phyloP scores from a whole-genome alignment of 192 early-diverging fungal species.

The Coemansia sp. region DNA sequence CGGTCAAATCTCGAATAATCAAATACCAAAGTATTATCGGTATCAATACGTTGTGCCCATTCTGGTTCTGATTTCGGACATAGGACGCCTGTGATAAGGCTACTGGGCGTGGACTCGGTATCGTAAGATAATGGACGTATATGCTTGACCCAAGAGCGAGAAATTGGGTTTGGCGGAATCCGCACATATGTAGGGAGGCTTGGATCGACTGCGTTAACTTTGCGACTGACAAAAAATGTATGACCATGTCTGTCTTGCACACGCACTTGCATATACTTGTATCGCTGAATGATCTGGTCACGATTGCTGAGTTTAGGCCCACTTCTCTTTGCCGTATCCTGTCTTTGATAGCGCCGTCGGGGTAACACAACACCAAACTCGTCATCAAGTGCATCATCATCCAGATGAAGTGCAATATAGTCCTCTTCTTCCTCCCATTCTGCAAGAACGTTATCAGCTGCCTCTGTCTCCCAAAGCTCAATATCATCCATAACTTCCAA shows the following conservation, averaged over 20 bases:
- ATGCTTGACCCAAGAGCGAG: constrained; percentile 82
- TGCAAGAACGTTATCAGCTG: constrained; percentile 66
- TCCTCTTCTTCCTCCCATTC: constrained; percentile 80
- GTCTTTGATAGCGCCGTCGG: constrained; percentile 47
- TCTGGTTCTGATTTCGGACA: constrained; percentile 33
- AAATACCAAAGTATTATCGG: constrained; percentile 26
- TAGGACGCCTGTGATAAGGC: constrained; percentile 34
- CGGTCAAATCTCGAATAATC: constrained; percentile 57
- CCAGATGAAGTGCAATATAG: constrained; percentile 57
- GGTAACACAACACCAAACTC: constrained; percentile 58
- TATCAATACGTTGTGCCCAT: constrained; percentile 32
- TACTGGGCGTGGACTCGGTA: constrained; percentile 32
- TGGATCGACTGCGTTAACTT: constrained; percentile 78
- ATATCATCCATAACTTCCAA: constrained; percentile 57
- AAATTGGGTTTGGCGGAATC: constrained; percentile 81
- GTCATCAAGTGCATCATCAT: constrained; percentile 80
- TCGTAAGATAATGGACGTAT: constrained; percentile 56
- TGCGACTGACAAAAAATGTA: constrained; percentile 83
- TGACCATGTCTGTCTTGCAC: constrained; percentile 83
- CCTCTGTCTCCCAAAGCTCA: constrained; percentile 78
- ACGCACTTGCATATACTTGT: constrained; percentile 86
- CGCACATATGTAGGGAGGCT: constrained; percentile 85
- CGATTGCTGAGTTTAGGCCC: constrained; percentile 56
- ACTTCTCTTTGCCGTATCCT: constrained; percentile 38
- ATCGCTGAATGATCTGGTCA: constrained; percentile 74